Evolutionary conservation across 495 filamentous ascomycete species (phyloP), one percentile per base, ranked within the genome.

Genomic region (Wilcoxina mikolae): DNA sequence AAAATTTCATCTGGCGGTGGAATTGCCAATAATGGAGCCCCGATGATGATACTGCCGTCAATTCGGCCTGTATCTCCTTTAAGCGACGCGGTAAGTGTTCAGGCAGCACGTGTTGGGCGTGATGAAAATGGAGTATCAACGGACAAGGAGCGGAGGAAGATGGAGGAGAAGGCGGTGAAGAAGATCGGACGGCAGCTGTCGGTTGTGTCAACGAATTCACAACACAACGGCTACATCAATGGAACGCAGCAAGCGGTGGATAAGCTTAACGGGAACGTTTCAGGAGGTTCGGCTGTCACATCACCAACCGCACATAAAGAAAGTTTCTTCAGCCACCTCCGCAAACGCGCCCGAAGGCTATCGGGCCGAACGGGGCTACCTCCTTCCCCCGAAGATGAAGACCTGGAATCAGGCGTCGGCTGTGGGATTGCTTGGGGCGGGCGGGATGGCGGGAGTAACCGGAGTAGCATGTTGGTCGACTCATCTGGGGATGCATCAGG

Each of bases 131-230:
- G 60, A 7, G 51, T 54, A 28, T 61, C 61, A 0, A 54, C 53
- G 41, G 78, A 78, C 39, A 72, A 70, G 1, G 61, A 73, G 26
- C 59, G 61, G 22, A 58, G 65, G 39, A 55, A 64, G 28, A 64
- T 67, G n/a, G 79, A 83, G n/a, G 78, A 83, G 42, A 86, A 86
- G 67, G 72, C 73, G 3, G 77, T 77, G 52, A 93, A 90, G 73
- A 99, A 99, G 72, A 87, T 96, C 68, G 93, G 93, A 31, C 78
- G 93, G 33, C 93, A 99, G 67, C 70, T 99, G 17, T 99, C 93
- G 0, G 79, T 95, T 39, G 85, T 87, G n/a, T 96, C 93, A n/a
- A 79, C 79, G 58, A 85, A 82, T 29, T 96, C 93, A 17, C 79
- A 81, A 61, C 93, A 90, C 61, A 84, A 95, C 68, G 94, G 79